These are phyloP conservation scores for Monosiga brevicollis DNA, from an alignment of 78 protist species.

Conservation along the genomic window DNA sequence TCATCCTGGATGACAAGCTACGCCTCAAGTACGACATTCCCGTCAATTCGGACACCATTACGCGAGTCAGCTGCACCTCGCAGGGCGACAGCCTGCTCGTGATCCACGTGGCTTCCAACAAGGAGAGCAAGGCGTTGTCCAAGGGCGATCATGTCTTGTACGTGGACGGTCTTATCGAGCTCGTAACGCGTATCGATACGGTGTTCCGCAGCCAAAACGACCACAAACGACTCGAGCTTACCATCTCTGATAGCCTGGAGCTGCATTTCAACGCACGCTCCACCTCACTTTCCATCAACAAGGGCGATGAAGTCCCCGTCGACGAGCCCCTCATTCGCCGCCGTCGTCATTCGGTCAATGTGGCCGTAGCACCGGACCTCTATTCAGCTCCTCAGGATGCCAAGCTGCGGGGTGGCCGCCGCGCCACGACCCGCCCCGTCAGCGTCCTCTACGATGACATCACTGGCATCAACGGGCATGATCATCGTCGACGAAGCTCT, in stretches of 20 bases:
- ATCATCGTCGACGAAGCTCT: too few species aligned
- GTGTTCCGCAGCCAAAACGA: neutral
- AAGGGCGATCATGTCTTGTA: neutral
- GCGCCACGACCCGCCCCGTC: neutral
- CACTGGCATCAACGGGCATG: too few species aligned
- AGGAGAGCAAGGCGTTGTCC: neutral
- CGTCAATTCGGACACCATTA: neutral
- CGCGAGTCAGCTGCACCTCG: neutral
- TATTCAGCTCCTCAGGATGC: neutral
- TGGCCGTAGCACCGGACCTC: neutral
- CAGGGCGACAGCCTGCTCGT: neutral
- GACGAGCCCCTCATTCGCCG: too few species aligned
- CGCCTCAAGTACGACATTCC: neutral
- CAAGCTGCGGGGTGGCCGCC: neutral
- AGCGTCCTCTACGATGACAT: neutral
- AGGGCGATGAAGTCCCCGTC: neutral
- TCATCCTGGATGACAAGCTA: neutral
- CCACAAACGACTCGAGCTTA: neutral
- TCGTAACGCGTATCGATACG: neutral
- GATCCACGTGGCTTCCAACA: neutral
- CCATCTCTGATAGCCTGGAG: neutral
- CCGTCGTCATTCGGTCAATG: too few species aligned
- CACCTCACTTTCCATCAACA: neutral
- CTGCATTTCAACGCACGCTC: neutral
- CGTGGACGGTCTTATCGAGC: neutral